Conservation (phyloP, 345 rosid genomes). For the Lumnitzera racemosa region DNA sequence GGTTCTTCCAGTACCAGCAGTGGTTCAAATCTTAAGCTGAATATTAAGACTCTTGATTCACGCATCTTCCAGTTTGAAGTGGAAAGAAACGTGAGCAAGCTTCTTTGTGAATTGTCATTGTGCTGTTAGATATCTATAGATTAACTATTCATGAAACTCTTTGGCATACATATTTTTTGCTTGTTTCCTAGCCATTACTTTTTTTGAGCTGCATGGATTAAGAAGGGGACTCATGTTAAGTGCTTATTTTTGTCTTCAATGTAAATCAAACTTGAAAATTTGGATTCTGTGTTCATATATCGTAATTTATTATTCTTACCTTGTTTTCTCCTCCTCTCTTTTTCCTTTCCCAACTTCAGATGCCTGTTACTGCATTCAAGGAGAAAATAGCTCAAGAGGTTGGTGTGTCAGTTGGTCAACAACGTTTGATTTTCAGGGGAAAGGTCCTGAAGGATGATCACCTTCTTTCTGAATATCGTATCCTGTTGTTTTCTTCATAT, state of each 20-base stretch:
- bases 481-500: constrained; percentile 22
- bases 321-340: background rate
- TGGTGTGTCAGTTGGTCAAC: constrained; percentile 86
- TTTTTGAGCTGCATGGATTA: no score
- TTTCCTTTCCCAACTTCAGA: constrained; percentile 37
- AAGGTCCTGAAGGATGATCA: constrained; percentile 87
- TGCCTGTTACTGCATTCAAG: constrained; percentile 64
- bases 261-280: background rate
- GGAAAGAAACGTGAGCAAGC: constrained; percentile 57
- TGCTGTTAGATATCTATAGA: background rate
- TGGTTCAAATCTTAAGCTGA: constrained; percentile 57
- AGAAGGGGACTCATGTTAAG: background rate
- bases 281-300: background rate
- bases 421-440: constrained; percentile 86
- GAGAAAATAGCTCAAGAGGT: constrained; percentile 65
- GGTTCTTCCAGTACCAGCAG: constrained; percentile 50
- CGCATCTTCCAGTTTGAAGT: constrained; percentile 56
- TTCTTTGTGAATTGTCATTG: background rate
- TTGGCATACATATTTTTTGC: no score
- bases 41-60: constrained; percentile 84
- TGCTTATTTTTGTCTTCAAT: background rate
- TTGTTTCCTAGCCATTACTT: no score
- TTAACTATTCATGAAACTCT: background rate
- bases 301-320: background rate
- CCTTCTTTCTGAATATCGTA: constrained; percentile 88